phyloP scores from a whole-genome alignment of 2,329 filamentous ascomycete genomes.

The Fusarium drepaniforme region DNA sequence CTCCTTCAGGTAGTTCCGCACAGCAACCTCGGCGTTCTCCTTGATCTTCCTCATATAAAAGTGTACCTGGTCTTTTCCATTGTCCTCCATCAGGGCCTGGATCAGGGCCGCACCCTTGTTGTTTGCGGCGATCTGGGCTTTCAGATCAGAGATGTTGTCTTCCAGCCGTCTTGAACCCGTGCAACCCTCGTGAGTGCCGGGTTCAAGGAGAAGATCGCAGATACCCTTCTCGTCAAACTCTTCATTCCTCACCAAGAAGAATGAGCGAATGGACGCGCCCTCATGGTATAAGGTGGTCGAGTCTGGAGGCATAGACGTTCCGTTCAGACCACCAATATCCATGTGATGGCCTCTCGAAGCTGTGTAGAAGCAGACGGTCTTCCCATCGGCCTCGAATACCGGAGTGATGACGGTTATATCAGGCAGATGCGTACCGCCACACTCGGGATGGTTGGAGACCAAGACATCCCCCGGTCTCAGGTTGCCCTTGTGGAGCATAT shows the following conservation, averaged over 20 bases:
- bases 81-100: constrained; percentile 35
- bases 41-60: constrained; percentile 52
- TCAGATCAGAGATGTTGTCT: constrained; percentile 57
- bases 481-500: constrained; percentile 45
- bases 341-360: constrained; percentile 9
- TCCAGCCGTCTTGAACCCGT: constrained; percentile 49
- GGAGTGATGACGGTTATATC: constrained; percentile 7
- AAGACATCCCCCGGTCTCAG: constrained; percentile 52
- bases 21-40: constrained; percentile 48
- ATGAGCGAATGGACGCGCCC: constrained; percentile 52
- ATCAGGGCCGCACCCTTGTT: constrained; percentile 51
- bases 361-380: constrained; percentile 11
- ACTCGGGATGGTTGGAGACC: constrained; percentile 53
- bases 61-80: constrained; percentile 47
- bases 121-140: constrained; percentile 57
- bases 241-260: constrained; percentile 51
- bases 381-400: constrained; percentile 4
- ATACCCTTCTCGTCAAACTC: constrained; percentile 49
- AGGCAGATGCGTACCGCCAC: constrained; percentile 31
- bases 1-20: constrained; percentile 43
- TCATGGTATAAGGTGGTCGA: constrained; percentile 56
- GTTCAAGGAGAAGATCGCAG: constrained; percentile 43
- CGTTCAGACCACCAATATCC: constrained; percentile 1
- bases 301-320: constrained; percentile 43
- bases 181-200: constrained; percentile 49